Base-by-base conservation (phyloP, 2,329 filamentous ascomycete species). In the Colletotrichum horii region DNA sequence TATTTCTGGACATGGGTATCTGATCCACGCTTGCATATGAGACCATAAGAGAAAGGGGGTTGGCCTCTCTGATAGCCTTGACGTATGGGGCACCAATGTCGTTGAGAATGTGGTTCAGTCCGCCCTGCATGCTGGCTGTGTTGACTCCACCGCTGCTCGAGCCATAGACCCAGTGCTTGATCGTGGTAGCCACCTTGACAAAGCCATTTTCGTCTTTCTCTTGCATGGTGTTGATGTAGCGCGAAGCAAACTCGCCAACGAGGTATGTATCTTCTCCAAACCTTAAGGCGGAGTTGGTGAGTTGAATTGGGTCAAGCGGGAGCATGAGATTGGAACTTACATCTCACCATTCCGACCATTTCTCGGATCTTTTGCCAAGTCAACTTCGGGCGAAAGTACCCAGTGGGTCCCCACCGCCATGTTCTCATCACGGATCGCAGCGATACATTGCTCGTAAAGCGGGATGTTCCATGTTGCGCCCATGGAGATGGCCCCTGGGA, bases 161-260 rank as follows among this genome's bases (percentile, higher is more conserved):
- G n/a, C 83, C 83, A 52, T 82, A 85, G 5, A 84, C 79, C 74
- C 81, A 85, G 70, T 84, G 83, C 77, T 84, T 84, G 72, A 84
- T 81, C 3, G 83, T 84, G 5, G 81, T 82, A 4, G 83, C 83
- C 6, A 84, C 79, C 64, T 83, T 83, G 67, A 83, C 66, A 69
- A 79, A 83, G 24, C 83, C 82, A 16, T 80, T 61, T 4, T 80
- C 76, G 68, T 84, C 82, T 62, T 78, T 81, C 36, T 82, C 80
- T 66, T 85, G 82, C 83, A 84, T 84, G 3, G 78, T 83, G 66
- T 83, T 78, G 60, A 84, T 80, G 62, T 84, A 84, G 8, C 75
- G 68, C 16, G 80, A 77, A 4, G 79, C 83, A 66, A 84, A 82
- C 34, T 82, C 80, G 4, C 81, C 81, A 7, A 80, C 79, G 4